Evolutionary conservation across 2,329 filamentous ascomycete species (phyloP).

Genomic region (Blumeria graminis): DNA sequence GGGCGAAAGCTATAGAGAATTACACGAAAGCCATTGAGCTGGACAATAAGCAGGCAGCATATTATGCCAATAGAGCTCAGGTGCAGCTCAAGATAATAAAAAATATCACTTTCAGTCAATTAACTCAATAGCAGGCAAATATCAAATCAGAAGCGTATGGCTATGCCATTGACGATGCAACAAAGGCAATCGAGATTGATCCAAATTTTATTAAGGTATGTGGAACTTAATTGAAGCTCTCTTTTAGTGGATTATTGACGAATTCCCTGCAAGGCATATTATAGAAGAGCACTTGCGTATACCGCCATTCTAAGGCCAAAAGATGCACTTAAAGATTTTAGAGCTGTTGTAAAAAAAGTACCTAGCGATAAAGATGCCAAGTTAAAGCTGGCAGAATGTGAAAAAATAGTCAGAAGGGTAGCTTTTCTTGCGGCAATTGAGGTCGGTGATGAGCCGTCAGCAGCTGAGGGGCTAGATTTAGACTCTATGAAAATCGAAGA

Average conservation of each 20-base stretch:
- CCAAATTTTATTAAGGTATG: conserved; percentile 67
- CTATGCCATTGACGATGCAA: conserved; percentile 74
- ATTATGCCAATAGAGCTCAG: conserved; percentile 87
- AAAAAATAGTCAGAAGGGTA: conserved; percentile 77
- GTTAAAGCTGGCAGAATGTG: conserved; percentile 74
- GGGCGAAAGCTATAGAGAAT: conserved; percentile 53
- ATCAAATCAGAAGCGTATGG: conserved; percentile 93
- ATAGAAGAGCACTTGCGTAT: conserved; percentile 74
- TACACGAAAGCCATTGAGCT: conserved; percentile 75
- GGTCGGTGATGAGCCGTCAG: conserved; percentile 74
- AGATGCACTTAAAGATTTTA: conserved; percentile 82
- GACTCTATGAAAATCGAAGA: conserved; percentile 64
- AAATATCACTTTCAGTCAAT: conserved; percentile 23
- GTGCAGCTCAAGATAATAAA: conserved; percentile 21
- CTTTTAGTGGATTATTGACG: neutral
- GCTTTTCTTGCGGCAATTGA: conserved; percentile 93
- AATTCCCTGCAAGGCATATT: conserved; percentile 45
- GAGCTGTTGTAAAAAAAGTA: conserved; percentile 65
- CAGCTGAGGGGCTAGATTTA: conserved; percentile 71
- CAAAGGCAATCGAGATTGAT: conserved; percentile 76
- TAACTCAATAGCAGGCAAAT: conserved; percentile 41
- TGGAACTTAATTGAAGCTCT: neutral
- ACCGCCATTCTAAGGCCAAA: conserved; percentile 74
- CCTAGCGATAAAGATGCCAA: conserved; percentile 77
- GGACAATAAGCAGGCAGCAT: conserved; percentile 64